phyloP scores from a whole-genome alignment of 2,329 filamentous ascomycete species.

The Coleophoma eucalyptorum region DNA sequence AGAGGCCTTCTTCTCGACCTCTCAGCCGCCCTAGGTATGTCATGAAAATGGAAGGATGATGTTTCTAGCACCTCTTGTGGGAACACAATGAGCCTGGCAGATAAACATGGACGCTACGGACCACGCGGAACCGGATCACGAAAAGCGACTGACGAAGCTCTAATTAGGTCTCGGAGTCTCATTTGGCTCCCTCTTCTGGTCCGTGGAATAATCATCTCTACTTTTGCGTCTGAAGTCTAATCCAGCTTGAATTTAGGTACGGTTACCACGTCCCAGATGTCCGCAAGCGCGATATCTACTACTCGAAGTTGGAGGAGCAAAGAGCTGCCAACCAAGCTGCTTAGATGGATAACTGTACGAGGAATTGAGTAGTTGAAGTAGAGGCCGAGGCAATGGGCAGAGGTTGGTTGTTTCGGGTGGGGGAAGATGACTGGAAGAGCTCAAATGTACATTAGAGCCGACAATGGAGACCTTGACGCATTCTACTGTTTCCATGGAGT shows the following conservation, averaged over 20 bases:
- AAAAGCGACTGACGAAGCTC: constrained; percentile 6
- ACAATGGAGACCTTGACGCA: constrained; percentile 18
- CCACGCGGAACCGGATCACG: neutral
- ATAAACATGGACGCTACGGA: too few relatives aligned
- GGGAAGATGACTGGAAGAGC: constrained; percentile 6
- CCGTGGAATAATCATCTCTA: constrained; percentile 23
- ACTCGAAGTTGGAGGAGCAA: constrained; percentile 35
- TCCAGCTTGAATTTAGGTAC: constrained; percentile 18
- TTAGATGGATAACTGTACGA: constrained; percentile 7
- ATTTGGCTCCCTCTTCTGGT: constrained; percentile 53
- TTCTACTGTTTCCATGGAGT: too few relatives aligned
- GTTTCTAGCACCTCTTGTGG: too few relatives aligned
- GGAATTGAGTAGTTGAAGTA: neutral
- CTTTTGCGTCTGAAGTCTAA: constrained; percentile 5
- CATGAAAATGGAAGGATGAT: neutral
- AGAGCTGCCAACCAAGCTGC: constrained; percentile 27
- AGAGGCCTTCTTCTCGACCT: constrained; percentile 54
- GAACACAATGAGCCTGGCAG: too few relatives aligned
- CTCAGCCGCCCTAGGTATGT: constrained; percentile 50
- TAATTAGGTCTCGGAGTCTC: constrained; percentile 47
- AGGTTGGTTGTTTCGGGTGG: neutral
- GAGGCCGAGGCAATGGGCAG: neutral
- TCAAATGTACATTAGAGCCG: constrained; percentile 27
- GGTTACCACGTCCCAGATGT: constrained; percentile 39
- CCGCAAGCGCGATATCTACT: constrained; percentile 34